Base-by-base conservation (phyloP, 768 basidiomycete species). In the Russula abietina region DNA sequence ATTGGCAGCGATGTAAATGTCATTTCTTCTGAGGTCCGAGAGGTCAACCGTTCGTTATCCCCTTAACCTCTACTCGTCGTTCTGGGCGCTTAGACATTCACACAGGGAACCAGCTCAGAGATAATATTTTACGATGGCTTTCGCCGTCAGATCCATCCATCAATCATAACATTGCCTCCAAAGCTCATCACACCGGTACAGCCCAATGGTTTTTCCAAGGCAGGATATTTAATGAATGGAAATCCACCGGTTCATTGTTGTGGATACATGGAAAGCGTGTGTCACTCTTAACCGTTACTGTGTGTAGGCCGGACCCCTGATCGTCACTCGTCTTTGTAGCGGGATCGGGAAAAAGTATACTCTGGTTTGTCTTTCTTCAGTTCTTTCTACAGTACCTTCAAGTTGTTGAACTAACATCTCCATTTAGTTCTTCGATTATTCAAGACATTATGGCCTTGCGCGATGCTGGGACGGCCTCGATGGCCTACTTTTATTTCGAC, bases 401-500 rank as follows among this genome's bases (percentile, higher is more conserved):
- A n/a, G n/a, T n/a, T n/a, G n/a, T n/a, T n/a, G n/a, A 46, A 22
- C 45, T 46, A n/a, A 46, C 10, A 22, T 46, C 45, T 10, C 4
- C 45, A 4, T 46, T 46, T 3, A 46, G 45, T 46, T 46, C n/a
- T 11, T 46, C 45, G 9, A 46, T 46, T 22, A 22, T 46, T 12
- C 45, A 22, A 22, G 22, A 46, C 11, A 46, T 46, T 33, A 38
- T 32, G 16, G 24, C 43, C 12, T 26, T 61, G 45, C 30, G 26
- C n/a, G n/a, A 36, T 3, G 24, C 41, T 17, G 60, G 53, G 24
- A 28, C 1, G 4, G 60, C 60, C 26, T 55, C 52, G 6, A 33
- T 61, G 24, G 53, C 45, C 1, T 61, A 33, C 8, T 61, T 61
- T n/a, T 61, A 61, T 30, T 61, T 61, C 8, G 54, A 55, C 33